These are phyloP conservation scores for Aspergillus hortae DNA, from an alignment of 2,329 filamentous ascomycete species.

Conservation along the genomic window DNA sequence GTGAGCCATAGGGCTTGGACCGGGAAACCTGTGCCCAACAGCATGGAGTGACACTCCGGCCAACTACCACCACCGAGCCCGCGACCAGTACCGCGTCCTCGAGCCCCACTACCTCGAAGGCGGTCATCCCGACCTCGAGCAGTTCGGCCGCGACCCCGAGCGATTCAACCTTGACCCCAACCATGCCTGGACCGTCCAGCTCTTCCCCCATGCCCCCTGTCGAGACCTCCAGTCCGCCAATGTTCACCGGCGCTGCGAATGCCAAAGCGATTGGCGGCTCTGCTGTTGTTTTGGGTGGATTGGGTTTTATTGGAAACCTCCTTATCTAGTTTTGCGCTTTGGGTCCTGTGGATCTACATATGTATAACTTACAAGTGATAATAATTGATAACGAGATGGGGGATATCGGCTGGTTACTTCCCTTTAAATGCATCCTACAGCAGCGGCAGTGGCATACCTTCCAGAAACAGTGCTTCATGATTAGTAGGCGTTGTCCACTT, in stretches of 20 bases:
- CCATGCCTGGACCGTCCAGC: background rate
- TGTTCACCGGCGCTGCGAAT: constrained; percentile 5
- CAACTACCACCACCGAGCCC: background rate
- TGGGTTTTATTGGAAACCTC: background rate
- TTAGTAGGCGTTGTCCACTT: too few relatives aligned
- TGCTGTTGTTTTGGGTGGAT: background rate
- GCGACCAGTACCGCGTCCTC: background rate
- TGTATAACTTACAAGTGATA: background rate
- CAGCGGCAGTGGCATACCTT: too few relatives aligned
- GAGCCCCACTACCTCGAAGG: background rate
- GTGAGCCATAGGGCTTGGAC: constrained; percentile 2
- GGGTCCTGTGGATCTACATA: background rate
- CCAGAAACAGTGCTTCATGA: too few relatives aligned
- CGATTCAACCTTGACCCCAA: too few relatives aligned
- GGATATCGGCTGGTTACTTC: background rate
- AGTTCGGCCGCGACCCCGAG: too few relatives aligned
- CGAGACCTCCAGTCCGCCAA: background rate
- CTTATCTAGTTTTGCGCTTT: background rate
- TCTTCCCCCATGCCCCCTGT: background rate
- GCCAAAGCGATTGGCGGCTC: constrained; percentile 3
- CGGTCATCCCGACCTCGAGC: background rate
- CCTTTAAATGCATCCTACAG: too few relatives aligned
- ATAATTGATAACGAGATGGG: background rate
- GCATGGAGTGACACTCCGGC: constrained; percentile 1
- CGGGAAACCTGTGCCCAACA: constrained; percentile 1